Conservation (phyloP, 1,284 basidiomycete genomes). For the Trametes versicolor region DNA sequence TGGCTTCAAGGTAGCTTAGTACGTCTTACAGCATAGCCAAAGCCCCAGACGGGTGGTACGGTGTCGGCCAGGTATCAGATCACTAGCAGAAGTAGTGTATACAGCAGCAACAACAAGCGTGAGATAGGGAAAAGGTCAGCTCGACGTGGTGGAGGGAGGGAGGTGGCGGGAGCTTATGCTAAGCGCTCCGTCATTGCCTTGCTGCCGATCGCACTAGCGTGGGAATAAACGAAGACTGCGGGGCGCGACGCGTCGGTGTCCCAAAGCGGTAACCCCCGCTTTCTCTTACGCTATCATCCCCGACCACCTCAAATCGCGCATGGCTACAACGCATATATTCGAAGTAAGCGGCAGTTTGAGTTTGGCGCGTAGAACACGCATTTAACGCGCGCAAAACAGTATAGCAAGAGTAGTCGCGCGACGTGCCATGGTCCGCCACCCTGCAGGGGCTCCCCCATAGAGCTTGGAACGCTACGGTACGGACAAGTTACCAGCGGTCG, state of each 20-base stretch:
- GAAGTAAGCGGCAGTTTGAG: slow-evolving; percentile 24
- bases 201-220: slow-evolving; percentile 25
- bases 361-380: neutral
- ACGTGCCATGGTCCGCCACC: slow-evolving; percentile 71
- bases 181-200: slow-evolving; percentile 3
- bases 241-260: slow-evolving; percentile 32
- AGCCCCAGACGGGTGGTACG: neutral
- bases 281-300: slow-evolving; percentile 23
- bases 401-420: slow-evolving; percentile 73
- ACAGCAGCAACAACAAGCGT: too few relatives aligned
- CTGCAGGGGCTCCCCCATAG: slow-evolving; percentile 65
- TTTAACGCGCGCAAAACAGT: slow-evolving; percentile 51
- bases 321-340: slow-evolving; percentile 37
- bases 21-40: slow-evolving; percentile 4
- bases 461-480: slow-evolving; percentile 68
- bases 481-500: slow-evolving; percentile 56
- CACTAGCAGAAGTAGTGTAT: neutral
- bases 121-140: too few relatives aligned
- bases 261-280: slow-evolving; percentile 26
- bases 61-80: neutral
- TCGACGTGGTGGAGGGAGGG: neutral
- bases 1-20: neutral
- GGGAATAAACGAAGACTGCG: slow-evolving; percentile 21
- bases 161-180: neutral
- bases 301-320: slow-evolving; percentile 12